Conservation (phyloP, 331 rosid species). For the Arachis monticola region DNA sequence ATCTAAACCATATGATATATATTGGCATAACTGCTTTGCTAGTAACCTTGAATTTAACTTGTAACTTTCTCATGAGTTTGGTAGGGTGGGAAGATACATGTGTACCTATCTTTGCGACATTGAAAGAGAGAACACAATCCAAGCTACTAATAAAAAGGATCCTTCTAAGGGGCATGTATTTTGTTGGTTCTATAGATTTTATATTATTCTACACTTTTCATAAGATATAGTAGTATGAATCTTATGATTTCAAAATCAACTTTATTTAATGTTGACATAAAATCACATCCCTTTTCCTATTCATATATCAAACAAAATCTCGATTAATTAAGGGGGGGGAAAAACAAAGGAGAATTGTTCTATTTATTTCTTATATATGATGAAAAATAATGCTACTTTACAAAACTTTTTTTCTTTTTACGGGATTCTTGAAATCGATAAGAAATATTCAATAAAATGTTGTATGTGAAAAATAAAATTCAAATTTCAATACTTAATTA, state of each 20-base stretch:
- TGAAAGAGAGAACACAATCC: constrained; percentile 37
- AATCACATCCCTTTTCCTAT: constrained; percentile 13
- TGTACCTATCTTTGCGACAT: constrained; percentile 25
- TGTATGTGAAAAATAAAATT: too few relatives aligned
- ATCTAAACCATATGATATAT: background rate
- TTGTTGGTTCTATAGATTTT: background rate
- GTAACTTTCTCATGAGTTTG: constrained; percentile 31
- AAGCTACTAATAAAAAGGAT: background rate
- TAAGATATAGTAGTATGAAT: background rate
- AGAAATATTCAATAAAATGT: too few relatives aligned
- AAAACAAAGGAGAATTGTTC: background rate
- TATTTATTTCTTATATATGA: too few relatives aligned
- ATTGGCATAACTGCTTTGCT: background rate
- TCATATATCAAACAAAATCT: constrained; percentile 5
- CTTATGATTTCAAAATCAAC: constrained; percentile 18
- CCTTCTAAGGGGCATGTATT: background rate
- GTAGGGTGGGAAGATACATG: constrained; percentile 36
- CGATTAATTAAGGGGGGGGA: too few relatives aligned
- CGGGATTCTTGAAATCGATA: too few relatives aligned
- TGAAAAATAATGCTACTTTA: too few relatives aligned
- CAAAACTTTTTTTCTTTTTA: too few relatives aligned
- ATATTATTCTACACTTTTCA: constrained; percentile 10
- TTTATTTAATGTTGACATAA: constrained; percentile 4
- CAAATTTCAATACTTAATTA: too few relatives aligned
- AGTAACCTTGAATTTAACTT: constrained; percentile 9